Base-by-base conservation (phyloP, 1,284 basidiomycete species). In the Vanrija sp. region DNA sequence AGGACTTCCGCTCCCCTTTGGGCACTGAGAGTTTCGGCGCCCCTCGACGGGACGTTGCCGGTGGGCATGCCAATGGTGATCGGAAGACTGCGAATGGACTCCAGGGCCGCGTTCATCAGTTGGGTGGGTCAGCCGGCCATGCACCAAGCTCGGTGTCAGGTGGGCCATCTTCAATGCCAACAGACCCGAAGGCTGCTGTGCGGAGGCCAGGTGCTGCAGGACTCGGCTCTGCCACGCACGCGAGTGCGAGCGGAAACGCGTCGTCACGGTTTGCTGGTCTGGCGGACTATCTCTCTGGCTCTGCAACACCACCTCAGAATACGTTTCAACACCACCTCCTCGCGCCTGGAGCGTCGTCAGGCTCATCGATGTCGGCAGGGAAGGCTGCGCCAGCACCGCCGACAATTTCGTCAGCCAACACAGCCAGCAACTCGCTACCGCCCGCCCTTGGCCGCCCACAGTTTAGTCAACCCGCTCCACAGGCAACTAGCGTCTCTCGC, bases 241-340 rank as follows among this genome's bases (percentile, higher is more conserved):
- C 43, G 3, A 38, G 38, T 19, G 40, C 28, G 3, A 25, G 43
- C 3, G 29, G 39, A n/a, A 55, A 55, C 19, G 54, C 56, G 15
- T 53, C 59, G 12, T 46, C 59, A 0, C 44, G 64, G 15, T 71
- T 67, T 44, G 59, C 66, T 4, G 65, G 62, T 4, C 52, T 70
- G 51, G 60, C 62, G 5, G 68, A 70, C 39, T 70, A 67, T 39
- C 55, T 70, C 8, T 58, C 56, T 0, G 63, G 61, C 2, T 57
- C 62, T 3, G 55, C 50, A 12, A 55, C 51, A 34, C 54, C 49
- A 5, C 52, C 60, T 3, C 60, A 61, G 21, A 54, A 61, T 39
- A 50, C 60, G 1, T 61, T 61, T 49, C 61, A 43, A 38, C 62
- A 46, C 48, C 58, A 51, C 39, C 59, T 52, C 26, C 44, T 58